Conservation (phyloP, 306 rosid genomes). For the Casuarina equisetifolia region DNA sequence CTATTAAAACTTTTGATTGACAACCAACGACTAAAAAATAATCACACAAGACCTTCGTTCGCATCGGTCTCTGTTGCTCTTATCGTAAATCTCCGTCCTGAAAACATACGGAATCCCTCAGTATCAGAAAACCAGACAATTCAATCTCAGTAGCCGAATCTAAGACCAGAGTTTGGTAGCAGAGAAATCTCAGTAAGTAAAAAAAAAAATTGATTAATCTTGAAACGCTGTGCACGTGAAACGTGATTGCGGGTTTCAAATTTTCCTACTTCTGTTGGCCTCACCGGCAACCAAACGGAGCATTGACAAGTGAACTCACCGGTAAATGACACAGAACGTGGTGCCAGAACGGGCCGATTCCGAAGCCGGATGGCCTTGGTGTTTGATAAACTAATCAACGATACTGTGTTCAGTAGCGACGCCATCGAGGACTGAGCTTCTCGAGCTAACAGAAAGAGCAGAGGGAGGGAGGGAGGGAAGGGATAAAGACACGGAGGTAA, state of each 20-base stretch:
- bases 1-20: neutral
- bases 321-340: constrained; percentile 46
- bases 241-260: neutral
- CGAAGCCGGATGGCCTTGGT: constrained; percentile 31
- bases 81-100: constrained; percentile 57
- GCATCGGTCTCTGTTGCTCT: constrained; percentile 63
- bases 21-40: neutral
- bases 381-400: constrained; percentile 36
- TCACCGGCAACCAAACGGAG: constrained; percentile 8
- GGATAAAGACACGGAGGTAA: neutral
- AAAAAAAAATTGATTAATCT: neutral
- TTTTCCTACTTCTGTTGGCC: neutral
- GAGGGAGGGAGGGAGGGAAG: neutral
- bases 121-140: constrained; percentile 1
- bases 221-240: neutral
- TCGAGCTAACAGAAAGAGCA: neutral
- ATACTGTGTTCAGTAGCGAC: constrained; percentile 44
- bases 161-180: neutral
- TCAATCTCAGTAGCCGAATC: constrained; percentile 4
- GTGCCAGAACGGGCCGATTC: constrained; percentile 26
- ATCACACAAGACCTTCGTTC: constrained; percentile 47
- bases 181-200: neutral
- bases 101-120: constrained; percentile 14
- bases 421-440: constrained; percentile 48
- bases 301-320: constrained; percentile 45